Base-by-base conservation (phyloP, 2,329 filamentous ascomycete species). In the Sporothrix humicola region DNA sequence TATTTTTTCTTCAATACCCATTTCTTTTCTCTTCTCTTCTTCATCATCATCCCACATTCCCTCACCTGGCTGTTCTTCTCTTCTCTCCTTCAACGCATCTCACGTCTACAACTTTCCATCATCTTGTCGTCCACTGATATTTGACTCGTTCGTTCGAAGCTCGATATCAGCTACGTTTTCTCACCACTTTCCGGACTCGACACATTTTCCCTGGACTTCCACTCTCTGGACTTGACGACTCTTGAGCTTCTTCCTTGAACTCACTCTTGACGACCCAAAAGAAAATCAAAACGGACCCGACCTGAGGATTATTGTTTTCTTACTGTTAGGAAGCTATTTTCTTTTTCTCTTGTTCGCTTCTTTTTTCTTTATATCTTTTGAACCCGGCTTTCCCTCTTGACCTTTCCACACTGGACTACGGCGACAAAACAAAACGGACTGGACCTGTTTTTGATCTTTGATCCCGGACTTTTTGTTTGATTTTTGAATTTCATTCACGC, bases 91-190 rank as follows among this genome's bases (percentile, higher is more conserved):
- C 50, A 37, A 37, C 31, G 61, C 50, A 68, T 17, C 68, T 42
- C 61, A 72, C 66, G 71, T 73, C 72, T 15, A 72, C 48, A 65
- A 44, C 58, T 10, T n/a, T 72, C 59, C 65, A 61, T 72, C 73
- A 48, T 65, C 71, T 23, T 73, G 46, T 71, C 48, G 73, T 65
- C 58, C 12, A 23, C 65, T 42, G 37, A 44, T 71, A 65, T 72
- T 37, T 73, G 75, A 75, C 71, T 76, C 75, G 75, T 76, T 76
- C 13, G 73, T 15, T 76, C 75, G 74, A 76, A 63, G 71, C 63
- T 76, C 75, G 71, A 71, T 50, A 71, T 46, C 52, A 17, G 48
- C 15, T 69, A 44, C 31, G 26, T 20, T 26, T 46, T 70, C 69
- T 71, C 42, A 50, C 54, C 12, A n/a, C 9, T 52, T 10, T 50